A percentile compares a stretch with the other conserved stretches of the same genome.
phyloP scores from a whole-genome alignment of 495 filamentous ascomycete genomes.

The Neurospora sp. region DNA sequence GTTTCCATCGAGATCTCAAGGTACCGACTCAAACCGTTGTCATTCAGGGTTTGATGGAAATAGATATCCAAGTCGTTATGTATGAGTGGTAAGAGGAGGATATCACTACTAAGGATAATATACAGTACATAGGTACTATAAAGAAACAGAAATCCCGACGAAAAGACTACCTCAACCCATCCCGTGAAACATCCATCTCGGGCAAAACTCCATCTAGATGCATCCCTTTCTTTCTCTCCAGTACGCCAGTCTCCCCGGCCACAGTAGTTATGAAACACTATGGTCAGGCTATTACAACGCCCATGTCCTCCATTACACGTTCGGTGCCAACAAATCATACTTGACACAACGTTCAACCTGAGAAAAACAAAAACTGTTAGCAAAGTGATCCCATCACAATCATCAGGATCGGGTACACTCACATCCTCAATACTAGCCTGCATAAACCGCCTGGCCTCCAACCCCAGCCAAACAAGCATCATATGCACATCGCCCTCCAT shows the following conservation, averaged over 20 bases:
- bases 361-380: slow-evolving; percentile 11
- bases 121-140: neutral
- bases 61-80: neutral
- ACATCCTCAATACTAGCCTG: slow-evolving; percentile 84
- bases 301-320: slow-evolving; percentile 43
- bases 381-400: neutral
- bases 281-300: neutral
- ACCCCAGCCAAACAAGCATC: slow-evolving; percentile 85
- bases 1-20: neutral
- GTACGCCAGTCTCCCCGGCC: neutral
- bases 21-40: neutral
- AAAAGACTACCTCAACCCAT: neutral
- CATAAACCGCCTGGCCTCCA: slow-evolving; percentile 81
- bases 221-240: neutral
- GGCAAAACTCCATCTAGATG: neutral
- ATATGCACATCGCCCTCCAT: slow-evolving; percentile 79
- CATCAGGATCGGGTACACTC: slow-evolving; percentile 18
- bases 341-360: slow-evolving; percentile 70
- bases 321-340: slow-evolving; percentile 72
- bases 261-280: neutral
- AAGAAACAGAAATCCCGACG: neutral
- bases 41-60: neutral
- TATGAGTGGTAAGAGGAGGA: neutral
- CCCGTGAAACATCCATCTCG: neutral
- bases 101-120: neutral